Conservation (phyloP, 2,329 filamentous ascomycete species). For the Keithomyces neogunnii region DNA sequence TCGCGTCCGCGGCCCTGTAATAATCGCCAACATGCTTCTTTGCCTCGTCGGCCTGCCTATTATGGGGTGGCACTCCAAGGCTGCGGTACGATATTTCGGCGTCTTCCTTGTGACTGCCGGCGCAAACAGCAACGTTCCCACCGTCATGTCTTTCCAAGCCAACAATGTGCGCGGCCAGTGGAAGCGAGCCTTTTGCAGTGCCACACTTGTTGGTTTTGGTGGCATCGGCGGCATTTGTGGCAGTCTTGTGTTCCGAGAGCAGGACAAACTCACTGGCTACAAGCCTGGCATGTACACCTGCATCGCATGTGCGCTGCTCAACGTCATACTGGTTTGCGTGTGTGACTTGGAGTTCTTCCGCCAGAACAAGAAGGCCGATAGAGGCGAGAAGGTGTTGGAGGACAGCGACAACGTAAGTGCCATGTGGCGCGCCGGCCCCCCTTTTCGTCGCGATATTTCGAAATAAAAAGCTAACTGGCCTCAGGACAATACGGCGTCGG, state of each 20-base stretch:
- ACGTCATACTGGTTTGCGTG: conserved; percentile 33
- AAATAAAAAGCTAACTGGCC: neutral
- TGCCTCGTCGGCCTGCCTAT: conserved; percentile 62
- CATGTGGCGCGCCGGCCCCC: conserved; percentile 5
- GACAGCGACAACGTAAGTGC: conserved; percentile 33
- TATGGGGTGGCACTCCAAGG: conserved; percentile 55
- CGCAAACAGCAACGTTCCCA: conserved; percentile 69
- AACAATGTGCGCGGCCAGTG: conserved; percentile 86
- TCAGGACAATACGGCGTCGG: neutral
- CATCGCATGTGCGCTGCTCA: conserved; percentile 40
- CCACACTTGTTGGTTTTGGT: conserved; percentile 67
- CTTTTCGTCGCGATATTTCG: neutral
- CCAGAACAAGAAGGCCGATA: conserved; percentile 42
- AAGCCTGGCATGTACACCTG: conserved; percentile 47
- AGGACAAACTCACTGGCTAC: conserved; percentile 44
- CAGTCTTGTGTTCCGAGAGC: conserved; percentile 58
- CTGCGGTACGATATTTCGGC: conserved; percentile 60
- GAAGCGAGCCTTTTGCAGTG: conserved; percentile 75
- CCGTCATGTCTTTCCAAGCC: conserved; percentile 70
- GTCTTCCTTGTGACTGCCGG: conserved; percentile 70
- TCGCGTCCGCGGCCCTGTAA: conserved; percentile 55
- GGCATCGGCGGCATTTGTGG: conserved; percentile 73
- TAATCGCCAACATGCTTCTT: conserved; percentile 57
- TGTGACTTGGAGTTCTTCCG: conserved; percentile 32
- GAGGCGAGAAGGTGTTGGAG: conserved; percentile 44